Percentiles rank a stretch among this genome's conserved stretches.
phyloP scores from a whole-genome alignment of 106 monocot genomes.

The Dendrobium huoshanense region DNA sequence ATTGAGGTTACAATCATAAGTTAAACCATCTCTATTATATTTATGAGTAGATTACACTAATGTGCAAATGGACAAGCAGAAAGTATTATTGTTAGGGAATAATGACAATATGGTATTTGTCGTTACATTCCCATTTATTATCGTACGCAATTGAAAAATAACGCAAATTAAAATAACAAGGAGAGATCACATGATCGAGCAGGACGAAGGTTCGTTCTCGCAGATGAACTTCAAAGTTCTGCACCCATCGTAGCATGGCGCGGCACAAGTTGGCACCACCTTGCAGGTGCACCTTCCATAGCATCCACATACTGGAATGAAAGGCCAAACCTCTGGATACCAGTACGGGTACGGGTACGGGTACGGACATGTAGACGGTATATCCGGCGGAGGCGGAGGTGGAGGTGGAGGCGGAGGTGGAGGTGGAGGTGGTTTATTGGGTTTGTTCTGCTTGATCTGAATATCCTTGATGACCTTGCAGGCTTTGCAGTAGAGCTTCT shows the following conservation, averaged over 20 bases:
- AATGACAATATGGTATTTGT: no score
- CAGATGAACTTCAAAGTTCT: slow-evolving; percentile 4
- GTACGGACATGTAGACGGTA: background rate
- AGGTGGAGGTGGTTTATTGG: no score
- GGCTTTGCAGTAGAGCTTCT: slow-evolving; percentile 48
- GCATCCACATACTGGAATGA: background rate
- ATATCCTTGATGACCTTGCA: slow-evolving; percentile 55
- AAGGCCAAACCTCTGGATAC: background rate
- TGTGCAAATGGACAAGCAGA: no score
- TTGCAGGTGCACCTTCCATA: background rate
- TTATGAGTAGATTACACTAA: no score
- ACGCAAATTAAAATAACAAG: background rate
- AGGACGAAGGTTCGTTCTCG: slow-evolving; percentile 1
- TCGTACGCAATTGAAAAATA: no score
- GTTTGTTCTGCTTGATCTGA: slow-evolving; percentile 13
- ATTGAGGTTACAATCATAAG: no score
- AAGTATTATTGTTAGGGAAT: no score
- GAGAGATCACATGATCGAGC: slow-evolving; percentile 2
- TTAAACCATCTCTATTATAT: no score
- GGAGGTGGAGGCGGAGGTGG: background rate
- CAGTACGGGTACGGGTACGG: background rate
- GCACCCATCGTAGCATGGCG: slow-evolving; percentile 1
- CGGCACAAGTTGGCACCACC: background rate
- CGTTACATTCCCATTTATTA: no score
- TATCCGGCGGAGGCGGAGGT: background rate